Conservation (phyloP, 2,329 filamentous ascomycete species). For the Ophiocordyceps camponoti-leonardi region DNA sequence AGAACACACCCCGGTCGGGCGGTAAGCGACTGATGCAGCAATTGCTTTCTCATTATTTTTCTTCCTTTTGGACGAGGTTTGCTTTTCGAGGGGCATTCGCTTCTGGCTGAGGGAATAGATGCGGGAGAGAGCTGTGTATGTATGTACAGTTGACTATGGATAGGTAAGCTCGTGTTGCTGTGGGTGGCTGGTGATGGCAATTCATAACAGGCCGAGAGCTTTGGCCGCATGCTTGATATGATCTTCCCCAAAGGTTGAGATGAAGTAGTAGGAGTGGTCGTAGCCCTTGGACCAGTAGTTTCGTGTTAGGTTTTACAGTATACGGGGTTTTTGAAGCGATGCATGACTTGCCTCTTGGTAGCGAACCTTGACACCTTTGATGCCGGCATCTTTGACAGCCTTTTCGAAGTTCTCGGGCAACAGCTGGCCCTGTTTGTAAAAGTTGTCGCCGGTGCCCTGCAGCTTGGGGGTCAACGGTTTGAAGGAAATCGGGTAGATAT, state of each 20-base stretch:
- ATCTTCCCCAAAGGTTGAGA: constrained; percentile 76
- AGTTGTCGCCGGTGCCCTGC: constrained; percentile 82
- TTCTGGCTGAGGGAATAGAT: neutral
- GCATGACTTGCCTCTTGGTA: constrained; percentile 50
- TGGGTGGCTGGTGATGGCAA: neutral
- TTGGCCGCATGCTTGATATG: constrained; percentile 88
- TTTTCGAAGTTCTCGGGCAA: constrained; percentile 83
- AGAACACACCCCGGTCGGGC: neutral
- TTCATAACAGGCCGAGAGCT: constrained; percentile 35
- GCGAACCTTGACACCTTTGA: constrained; percentile 56
- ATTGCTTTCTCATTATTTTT: neutral
- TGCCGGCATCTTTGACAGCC: constrained; percentile 59
- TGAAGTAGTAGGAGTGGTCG: constrained; percentile 96
- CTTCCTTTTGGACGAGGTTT: neutral
- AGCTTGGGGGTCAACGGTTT: neutral
- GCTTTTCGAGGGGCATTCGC: neutral
- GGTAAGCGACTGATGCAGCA: neutral
- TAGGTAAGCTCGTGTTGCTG: neutral
- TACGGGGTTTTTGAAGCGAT: neutral
- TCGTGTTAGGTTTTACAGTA: neutral
- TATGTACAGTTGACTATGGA: neutral
- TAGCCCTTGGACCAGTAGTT: constrained; percentile 40
- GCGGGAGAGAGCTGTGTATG: neutral
- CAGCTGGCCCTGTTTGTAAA: constrained; percentile 87
- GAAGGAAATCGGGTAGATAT: neutral